These are phyloP conservation scores for Auricularia auricula-judae DNA, from an alignment of 768 basidiomycete genomes.

Conservation along the genomic window DNA sequence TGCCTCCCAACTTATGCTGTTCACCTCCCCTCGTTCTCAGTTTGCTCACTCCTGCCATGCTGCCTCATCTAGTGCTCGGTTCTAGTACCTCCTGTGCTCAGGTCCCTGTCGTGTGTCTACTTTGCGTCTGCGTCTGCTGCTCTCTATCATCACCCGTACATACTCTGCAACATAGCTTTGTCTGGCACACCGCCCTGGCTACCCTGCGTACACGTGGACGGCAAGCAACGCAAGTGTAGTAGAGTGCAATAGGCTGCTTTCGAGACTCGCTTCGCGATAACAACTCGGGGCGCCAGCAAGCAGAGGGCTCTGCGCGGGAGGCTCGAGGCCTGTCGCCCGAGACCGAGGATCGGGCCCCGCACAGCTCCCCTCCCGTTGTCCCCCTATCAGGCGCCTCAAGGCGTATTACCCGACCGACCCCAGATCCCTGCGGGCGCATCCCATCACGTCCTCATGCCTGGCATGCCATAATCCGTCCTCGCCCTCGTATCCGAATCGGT, in stretches of 20 bases:
- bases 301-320: neutral
- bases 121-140: too few relatives aligned
- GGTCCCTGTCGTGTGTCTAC: too few relatives aligned
- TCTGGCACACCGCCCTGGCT: too few relatives aligned
- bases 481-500: conserved; percentile 8
- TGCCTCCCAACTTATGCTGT: neutral
- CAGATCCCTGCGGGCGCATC: neutral
- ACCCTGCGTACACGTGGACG: too few relatives aligned
- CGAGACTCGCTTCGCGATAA: neutral
- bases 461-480: neutral
- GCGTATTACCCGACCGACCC: neutral
- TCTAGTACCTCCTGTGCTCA: too few relatives aligned
- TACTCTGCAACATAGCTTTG: too few relatives aligned
- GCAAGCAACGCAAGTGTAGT: too few relatives aligned
- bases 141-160: too few relatives aligned
- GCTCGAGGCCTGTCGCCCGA: neutral
- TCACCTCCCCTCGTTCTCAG: neutral
- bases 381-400: neutral
- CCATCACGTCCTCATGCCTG: conserved; percentile 2
- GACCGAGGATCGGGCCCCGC: neutral
- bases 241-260: too few relatives aligned
- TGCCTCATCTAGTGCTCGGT: neutral
- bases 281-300: neutral
- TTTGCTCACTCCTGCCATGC: neutral
- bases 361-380: neutral